Base-by-base conservation (phyloP, 2,329 filamentous ascomycete genomes). In the Trichoderma sp. region DNA sequence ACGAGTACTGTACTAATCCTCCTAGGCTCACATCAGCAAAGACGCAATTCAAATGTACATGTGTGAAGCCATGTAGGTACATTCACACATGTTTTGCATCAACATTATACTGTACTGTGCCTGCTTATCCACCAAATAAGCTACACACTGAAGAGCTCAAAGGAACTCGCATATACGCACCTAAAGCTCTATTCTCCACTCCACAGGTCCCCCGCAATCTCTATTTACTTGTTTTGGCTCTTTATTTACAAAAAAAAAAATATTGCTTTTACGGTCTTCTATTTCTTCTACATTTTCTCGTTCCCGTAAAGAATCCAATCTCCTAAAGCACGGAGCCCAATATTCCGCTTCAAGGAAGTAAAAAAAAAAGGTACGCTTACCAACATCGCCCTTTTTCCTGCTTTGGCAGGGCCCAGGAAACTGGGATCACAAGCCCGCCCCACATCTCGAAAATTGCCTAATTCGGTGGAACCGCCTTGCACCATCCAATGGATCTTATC, bases 381-480 rank as follows among this genome's bases (percentile, higher is more conserved):
- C 40, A 40, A 33, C 11, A 35, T n/a, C 6, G 19, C 40, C 19
- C 27, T 27, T 27, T 27, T 27, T 8, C 1, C 7, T 43, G 16
- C 19, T 43, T 8, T n/a, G 40, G 14, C 1, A 7, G n/a, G 63
- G 37, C 60, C 68, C 68, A 49, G 31, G 60, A 37, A 33, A 33
- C 35, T 58, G 68, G 61, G 47, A 60, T 53, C 61, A 43, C 60
- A 29, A 58, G 61, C 33, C 53, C 47, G 53, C 64, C 68, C 61
- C 60, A 64, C 55, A 52, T 35, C 59, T 63, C 53, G 43, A 69
- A 69, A 69, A 64, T 69, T 69, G 53, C 68, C 68, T 69, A 69
- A 62, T 69, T 55, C 68, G 68, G 68, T 61, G 58, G 60, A 65
- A 65, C 68, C 55, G 33, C 40, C 68, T 52, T 37, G 29, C 40